Evolutionary conservation across 1,139 yeast genomes (phyloP).

Genomic region (Yamadazyma atlantica): DNA sequence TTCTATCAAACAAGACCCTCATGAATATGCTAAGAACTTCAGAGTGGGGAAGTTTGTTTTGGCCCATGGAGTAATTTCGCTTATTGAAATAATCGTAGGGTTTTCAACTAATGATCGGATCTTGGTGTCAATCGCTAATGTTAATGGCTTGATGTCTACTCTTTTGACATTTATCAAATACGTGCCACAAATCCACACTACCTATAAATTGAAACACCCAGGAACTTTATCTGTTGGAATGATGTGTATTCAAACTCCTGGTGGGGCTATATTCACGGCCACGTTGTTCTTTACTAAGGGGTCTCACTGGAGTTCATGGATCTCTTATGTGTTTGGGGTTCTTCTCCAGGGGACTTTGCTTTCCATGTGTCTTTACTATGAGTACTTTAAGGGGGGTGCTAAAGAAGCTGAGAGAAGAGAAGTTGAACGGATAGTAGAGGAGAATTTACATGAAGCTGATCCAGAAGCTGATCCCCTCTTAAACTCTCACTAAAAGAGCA

Average conservation of each 20-base stretch:
- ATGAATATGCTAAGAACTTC: constrained; percentile 44
- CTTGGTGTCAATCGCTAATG: constrained; percentile 48
- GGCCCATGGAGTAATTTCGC: constrained; percentile 34
- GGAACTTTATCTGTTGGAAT: constrained; percentile 79
- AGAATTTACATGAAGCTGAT: constrained; percentile 14
- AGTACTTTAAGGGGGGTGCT: constrained; percentile 32
- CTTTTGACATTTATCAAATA: constrained; percentile 68
- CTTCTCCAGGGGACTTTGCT: constrained; percentile 52
- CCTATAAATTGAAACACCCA: constrained; percentile 67
- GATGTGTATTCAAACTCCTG: constrained; percentile 90
- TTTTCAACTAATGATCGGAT: constrained; percentile 21
- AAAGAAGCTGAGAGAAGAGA: constrained; percentile 32
- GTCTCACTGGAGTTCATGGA: constrained; percentile 85
- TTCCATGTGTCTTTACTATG: constrained; percentile 38
- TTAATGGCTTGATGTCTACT: constrained; percentile 65
- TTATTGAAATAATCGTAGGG: constrained; percentile 34
- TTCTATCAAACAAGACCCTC: constrained; percentile 47
- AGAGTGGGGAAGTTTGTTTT: constrained; percentile 40
- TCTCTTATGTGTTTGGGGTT: constrained; percentile 77
- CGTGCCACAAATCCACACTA: constrained; percentile 77
- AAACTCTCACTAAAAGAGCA: no score
- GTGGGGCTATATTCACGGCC: constrained; percentile 77
- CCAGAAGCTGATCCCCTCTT: no score
- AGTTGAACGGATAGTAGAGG: constrained; percentile 33
- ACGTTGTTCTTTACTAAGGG: constrained; percentile 72